A percentile compares a stretch with the other conserved stretches of the same genome.
These are phyloP conservation scores for Dicorynia guianensis DNA, from an alignment of 306 rosid species.

Conservation along the genomic window DNA sequence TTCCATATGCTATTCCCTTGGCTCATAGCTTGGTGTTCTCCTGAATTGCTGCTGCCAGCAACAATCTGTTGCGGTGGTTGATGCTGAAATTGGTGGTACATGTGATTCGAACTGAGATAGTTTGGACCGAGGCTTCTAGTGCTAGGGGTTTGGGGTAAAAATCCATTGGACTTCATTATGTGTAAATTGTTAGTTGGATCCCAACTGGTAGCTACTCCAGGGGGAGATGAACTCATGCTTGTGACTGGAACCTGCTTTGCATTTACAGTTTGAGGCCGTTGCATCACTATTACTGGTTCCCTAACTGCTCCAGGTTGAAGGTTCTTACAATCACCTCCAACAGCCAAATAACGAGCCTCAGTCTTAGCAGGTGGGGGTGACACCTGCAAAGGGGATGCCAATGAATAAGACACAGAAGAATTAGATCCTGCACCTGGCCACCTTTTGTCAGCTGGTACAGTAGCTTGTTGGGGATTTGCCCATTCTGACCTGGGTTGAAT, in stretches of 20 bases:
- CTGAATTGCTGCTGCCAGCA: conserved; percentile 60
- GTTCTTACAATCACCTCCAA: conserved; percentile 69
- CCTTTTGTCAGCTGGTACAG: conserved; percentile 66
- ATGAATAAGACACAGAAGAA: conserved; percentile 71
- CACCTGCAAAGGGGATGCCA: conserved; percentile 68
- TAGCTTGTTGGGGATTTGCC: conserved; percentile 70
- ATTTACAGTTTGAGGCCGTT: conserved; percentile 79
- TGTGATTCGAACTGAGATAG: conserved; percentile 66
- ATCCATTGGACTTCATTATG: conserved; percentile 67
- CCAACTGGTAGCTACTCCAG: conserved; percentile 71
- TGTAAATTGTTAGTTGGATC: conserved; percentile 66
- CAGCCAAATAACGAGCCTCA: conserved; percentile 64
- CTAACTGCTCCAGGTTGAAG: conserved; percentile 71
- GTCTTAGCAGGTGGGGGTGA: conserved; percentile 63
- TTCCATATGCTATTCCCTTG: conserved; percentile 71
- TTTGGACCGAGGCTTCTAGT: conserved; percentile 64
- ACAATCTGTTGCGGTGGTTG: conserved; percentile 69
- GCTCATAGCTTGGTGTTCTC: conserved; percentile 62
- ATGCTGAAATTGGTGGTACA: conserved; percentile 81
- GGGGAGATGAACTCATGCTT: conserved; percentile 82
- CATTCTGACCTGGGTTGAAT: conserved; percentile 81
- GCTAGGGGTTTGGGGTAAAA: conserved; percentile 65
- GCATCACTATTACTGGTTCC: conserved; percentile 82
- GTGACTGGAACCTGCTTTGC: conserved; percentile 65
- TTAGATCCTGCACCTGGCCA: conserved; percentile 69